A percentile compares a stretch with the other conserved stretches of the same genome.
These are phyloP conservation scores for Aspergillus piperis DNA, from an alignment of 2,329 filamentous ascomycete species.

Conservation along the genomic window DNA sequence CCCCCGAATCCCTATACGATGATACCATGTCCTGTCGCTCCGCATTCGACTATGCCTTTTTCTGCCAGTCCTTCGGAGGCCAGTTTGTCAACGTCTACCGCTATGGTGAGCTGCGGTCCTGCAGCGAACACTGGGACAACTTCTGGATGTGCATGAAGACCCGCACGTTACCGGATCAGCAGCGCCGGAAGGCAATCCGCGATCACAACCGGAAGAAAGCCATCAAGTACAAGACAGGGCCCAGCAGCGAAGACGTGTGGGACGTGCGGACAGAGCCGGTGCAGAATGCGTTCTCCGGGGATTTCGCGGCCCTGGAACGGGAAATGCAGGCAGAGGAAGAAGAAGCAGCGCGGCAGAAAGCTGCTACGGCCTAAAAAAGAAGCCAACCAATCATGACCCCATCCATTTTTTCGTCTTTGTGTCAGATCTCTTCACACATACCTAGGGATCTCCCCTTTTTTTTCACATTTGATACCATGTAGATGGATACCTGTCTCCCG, in stretches of 20 bases:
- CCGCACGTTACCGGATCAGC: constrained; percentile 61
- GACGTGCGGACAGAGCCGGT: constrained; percentile 67
- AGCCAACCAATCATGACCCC: neutral
- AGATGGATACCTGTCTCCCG: constrained; percentile 7
- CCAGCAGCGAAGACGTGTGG: constrained; percentile 91
- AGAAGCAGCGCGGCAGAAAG: constrained; percentile 30
- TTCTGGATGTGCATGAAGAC: constrained; percentile 98
- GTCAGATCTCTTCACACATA: neutral
- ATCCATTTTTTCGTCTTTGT: neutral
- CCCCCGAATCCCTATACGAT: constrained; percentile 72
- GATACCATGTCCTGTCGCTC: constrained; percentile 83
- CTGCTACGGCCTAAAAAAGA: neutral
- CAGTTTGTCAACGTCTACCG: constrained; percentile 93
- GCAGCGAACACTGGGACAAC: constrained; percentile 83
- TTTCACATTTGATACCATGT: neutral
- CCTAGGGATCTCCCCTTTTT: neutral
- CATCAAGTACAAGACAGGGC: constrained; percentile 65
- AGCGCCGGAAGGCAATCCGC: constrained; percentile 62
- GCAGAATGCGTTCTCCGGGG: constrained; percentile 49
- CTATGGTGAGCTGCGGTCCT: constrained; percentile 73
- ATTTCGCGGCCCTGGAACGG: constrained; percentile 46
- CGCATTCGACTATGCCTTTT: constrained; percentile 90
- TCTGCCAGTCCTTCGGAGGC: constrained; percentile 87
- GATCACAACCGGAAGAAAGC: constrained; percentile 69
- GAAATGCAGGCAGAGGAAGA: constrained; percentile 47